Evolutionary conservation across 805 yeast genomes (phyloP).

Genomic region (Spathaspora girioi): DNA sequence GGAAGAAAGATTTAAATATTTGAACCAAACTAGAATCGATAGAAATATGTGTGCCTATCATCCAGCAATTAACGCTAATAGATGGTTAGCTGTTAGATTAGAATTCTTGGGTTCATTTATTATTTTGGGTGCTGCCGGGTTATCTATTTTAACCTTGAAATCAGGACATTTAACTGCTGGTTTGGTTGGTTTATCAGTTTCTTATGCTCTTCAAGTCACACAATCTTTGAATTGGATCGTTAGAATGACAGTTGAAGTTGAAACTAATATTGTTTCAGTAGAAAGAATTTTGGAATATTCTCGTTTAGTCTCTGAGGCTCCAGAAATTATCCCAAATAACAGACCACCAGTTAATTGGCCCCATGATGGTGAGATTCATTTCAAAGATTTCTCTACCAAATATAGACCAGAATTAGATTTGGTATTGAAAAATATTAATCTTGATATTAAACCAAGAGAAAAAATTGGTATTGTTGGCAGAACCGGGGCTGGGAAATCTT

Average conservation of each 20-base stretch:
- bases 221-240: slow-evolving; percentile 96
- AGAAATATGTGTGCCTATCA: slow-evolving; percentile 87
- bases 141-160: slow-evolving; percentile 67
- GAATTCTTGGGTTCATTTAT: slow-evolving; percentile 89
- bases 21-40: slow-evolving; percentile 73
- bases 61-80: slow-evolving; percentile 87
- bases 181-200: slow-evolving; percentile 87
- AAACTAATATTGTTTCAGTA: slow-evolving; percentile 93
- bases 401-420: slow-evolving; percentile 44
- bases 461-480: slow-evolving; percentile 45
- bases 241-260: slow-evolving; percentile 97
- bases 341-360: slow-evolving; percentile 55
- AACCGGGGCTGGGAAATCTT: slow-evolving; percentile 46
- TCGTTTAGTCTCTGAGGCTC: slow-evolving; percentile 79
- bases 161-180: slow-evolving; percentile 81
- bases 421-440: slow-evolving; percentile 36
- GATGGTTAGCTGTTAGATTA: slow-evolving; percentile 96
- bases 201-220: slow-evolving; percentile 90
- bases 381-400: slow-evolving; percentile 36
- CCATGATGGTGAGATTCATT: slow-evolving; percentile 30
- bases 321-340: slow-evolving; percentile 55
- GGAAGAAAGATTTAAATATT: slow-evolving; percentile 54
- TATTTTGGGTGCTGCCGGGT: slow-evolving; percentile 80
- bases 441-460: slow-evolving; percentile 34
- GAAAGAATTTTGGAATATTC: slow-evolving; percentile 92